A percentile compares a stretch with the other conserved stretches of the same genome.
phyloP scores from a whole-genome alignment of 225 moss, liverwort and hornwort genomes.

The Asterella californica region DNA sequence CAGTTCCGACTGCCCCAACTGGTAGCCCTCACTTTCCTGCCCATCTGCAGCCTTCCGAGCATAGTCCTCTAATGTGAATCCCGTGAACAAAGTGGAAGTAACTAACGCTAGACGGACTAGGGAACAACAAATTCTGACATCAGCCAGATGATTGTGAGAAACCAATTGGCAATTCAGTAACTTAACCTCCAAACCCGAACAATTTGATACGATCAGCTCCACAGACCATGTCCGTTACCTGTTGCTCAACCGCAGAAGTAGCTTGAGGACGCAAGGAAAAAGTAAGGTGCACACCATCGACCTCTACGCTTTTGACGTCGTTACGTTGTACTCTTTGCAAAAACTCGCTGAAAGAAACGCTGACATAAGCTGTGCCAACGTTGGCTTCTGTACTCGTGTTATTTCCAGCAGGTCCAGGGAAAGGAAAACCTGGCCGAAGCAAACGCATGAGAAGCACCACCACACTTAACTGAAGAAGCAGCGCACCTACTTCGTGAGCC shows the following conservation, averaged over 20 bases:
- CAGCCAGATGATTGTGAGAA: background rate
- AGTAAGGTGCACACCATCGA: conserved; percentile 86
- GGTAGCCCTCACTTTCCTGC: conserved; percentile 43
- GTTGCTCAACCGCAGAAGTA: conserved; percentile 29
- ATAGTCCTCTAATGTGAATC: conserved; percentile 24
- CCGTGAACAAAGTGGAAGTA: background rate
- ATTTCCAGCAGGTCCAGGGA: conserved; percentile 56
- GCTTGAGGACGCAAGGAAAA: conserved; percentile 67
- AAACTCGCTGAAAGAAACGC: conserved; percentile 94
- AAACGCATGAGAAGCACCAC: conserved; percentile 92
- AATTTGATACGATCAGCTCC: background rate
- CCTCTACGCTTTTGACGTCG: conserved; percentile 80
- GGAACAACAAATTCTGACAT: background rate
- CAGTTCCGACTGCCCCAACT: conserved; percentile 50
- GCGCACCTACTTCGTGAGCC: conserved; percentile 81
- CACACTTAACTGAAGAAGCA: conserved; percentile 89
- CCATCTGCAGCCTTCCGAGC: conserved; percentile 47
- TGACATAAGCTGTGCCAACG: conserved; percentile 64
- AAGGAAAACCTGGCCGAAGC: conserved; percentile 71
- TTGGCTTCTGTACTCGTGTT: conserved; percentile 50
- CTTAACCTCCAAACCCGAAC: background rate
- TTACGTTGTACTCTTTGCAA: conserved; percentile 63
- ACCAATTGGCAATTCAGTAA: background rate
- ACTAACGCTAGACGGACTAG: background rate
- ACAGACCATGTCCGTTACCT: conserved; percentile 21